Evolutionary conservation across 2,329 filamentous ascomycete species (phyloP).

Genomic region (Talaromyces sp.): DNA sequence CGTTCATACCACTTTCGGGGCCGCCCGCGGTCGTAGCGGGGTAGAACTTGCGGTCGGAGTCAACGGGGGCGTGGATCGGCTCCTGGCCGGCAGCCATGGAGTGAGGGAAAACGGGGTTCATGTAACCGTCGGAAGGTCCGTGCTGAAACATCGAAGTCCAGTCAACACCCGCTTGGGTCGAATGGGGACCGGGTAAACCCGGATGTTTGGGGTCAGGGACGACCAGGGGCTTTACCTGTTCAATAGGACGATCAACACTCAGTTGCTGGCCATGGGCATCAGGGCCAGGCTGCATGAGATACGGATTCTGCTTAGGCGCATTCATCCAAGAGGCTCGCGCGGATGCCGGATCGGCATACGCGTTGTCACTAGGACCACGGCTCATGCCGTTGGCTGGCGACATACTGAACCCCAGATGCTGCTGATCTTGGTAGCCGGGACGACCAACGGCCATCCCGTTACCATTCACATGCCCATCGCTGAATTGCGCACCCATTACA

Average conservation of each 20-base stretch:
- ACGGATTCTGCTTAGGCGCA: slow-evolving; percentile 49
- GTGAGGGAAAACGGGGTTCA: slow-evolving; percentile 64
- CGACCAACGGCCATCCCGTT: slow-evolving; percentile 43
- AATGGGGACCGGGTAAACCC: slow-evolving; percentile 64
- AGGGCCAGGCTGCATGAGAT: slow-evolving; percentile 45
- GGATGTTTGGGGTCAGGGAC: slow-evolving; percentile 46
- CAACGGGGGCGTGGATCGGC: slow-evolving; percentile 67
- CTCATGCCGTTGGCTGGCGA: slow-evolving; percentile 46
- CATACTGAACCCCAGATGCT: slow-evolving; percentile 47
- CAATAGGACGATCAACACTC: slow-evolving; percentile 49
- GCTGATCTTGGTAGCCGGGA: slow-evolving; percentile 45
- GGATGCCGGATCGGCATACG: slow-evolving; percentile 41
- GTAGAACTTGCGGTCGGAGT: slow-evolving; percentile 58
- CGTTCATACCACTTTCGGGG: slow-evolving; percentile 50
- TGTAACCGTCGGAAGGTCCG: slow-evolving; percentile 68
- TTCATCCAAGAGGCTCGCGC: slow-evolving; percentile 47
- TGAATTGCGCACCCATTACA: slow-evolving; percentile 46
- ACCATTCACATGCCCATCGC: slow-evolving; percentile 47
- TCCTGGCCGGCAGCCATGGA: slow-evolving; percentile 71
- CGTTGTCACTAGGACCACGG: slow-evolving; percentile 42
- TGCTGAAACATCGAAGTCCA: slow-evolving; percentile 79
- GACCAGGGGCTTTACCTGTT: slow-evolving; percentile 47
- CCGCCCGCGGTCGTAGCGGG: slow-evolving; percentile 47
- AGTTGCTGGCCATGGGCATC: slow-evolving; percentile 46
- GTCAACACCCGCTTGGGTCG: slow-evolving; percentile 65